These are phyloP conservation scores for Schizopora paradoxa DNA, from an alignment of 1,284 basidiomycete species.

Conservation along the genomic window DNA sequence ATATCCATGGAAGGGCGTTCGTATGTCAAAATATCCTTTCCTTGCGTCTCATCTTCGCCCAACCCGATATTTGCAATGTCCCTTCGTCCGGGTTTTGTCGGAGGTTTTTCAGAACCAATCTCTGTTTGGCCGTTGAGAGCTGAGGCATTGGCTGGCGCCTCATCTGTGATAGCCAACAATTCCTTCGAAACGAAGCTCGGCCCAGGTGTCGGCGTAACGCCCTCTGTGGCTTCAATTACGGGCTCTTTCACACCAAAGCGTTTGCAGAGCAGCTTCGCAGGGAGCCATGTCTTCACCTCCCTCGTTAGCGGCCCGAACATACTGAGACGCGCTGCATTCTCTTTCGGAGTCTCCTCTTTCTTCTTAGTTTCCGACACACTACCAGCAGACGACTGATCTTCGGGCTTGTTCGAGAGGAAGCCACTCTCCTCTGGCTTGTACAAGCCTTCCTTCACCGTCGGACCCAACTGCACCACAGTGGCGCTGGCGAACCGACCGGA, in stretches of 20 bases:
- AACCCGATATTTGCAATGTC: constrained; percentile 75
- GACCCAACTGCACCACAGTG: constrained; percentile 54
- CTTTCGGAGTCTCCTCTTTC: constrained; percentile 65
- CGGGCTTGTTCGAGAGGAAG: constrained; percentile 35
- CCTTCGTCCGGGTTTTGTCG: constrained; percentile 32
- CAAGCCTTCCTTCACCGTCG: constrained; percentile 68
- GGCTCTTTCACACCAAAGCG: constrained; percentile 92
- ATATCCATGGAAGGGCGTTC: constrained; percentile 85
- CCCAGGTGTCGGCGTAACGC: constrained; percentile 13
- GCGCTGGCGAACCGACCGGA: constrained; percentile 87
- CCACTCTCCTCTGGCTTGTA: constrained; percentile 53
- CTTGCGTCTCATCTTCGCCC: constrained; percentile 88
- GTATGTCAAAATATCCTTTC: constrained; percentile 81
- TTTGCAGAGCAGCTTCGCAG: constrained; percentile 82
- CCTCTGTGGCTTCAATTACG: constrained; percentile 38
- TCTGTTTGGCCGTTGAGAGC: constrained; percentile 22
- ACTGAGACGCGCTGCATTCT: constrained; percentile 75
- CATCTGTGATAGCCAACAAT: constrained; percentile 16
- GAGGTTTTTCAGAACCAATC: constrained; percentile 17
- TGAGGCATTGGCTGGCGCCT: constrained; percentile 20
- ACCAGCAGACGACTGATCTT: constrained; percentile 41
- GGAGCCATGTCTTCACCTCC: constrained; percentile 71
- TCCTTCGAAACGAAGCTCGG: constrained; percentile 16
- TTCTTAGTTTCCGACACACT: too few species aligned
- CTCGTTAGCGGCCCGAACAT: constrained; percentile 88